Conservation (phyloP, 345 rosid species). For the Eucalyptus grandis region DNA sequence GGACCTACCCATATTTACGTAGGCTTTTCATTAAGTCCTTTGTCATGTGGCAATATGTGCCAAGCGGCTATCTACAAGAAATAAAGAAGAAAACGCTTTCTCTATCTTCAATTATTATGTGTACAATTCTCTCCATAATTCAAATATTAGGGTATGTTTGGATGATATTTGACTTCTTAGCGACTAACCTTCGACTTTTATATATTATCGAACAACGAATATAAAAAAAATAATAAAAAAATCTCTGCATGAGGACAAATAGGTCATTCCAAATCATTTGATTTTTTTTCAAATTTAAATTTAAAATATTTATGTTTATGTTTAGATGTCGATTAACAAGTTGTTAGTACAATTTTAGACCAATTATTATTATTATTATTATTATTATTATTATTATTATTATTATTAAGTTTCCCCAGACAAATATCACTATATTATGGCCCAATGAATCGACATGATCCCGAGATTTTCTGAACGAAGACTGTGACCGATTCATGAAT, state of each 20-base stretch:
- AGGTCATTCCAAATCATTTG: neutral
- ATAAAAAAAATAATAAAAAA: neutral
- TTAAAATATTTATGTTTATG: neutral
- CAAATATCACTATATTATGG: neutral
- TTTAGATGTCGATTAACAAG: neutral
- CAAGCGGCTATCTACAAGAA: neutral
- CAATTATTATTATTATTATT: neutral
- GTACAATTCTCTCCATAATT: neutral
- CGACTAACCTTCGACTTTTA: neutral
- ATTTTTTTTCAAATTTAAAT: neutral
- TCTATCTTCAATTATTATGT: neutral
- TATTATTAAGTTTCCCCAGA: neutral
- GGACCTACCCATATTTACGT: neutral
- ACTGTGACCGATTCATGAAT: too few relatives aligned
- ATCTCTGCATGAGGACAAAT: neutral
- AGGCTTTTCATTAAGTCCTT: neutral
- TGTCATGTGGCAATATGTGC: neutral
- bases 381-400: too few relatives aligned
- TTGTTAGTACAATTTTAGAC: neutral
- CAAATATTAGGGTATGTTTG: neutral
- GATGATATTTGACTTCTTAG: neutral
- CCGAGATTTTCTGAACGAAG: too few relatives aligned
- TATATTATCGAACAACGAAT: neutral
- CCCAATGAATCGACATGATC: too few relatives aligned
- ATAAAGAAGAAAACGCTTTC: neutral